Conservation (phyloP, 2,329 filamentous ascomycete species). For the Colletotrichum tanaceti region DNA sequence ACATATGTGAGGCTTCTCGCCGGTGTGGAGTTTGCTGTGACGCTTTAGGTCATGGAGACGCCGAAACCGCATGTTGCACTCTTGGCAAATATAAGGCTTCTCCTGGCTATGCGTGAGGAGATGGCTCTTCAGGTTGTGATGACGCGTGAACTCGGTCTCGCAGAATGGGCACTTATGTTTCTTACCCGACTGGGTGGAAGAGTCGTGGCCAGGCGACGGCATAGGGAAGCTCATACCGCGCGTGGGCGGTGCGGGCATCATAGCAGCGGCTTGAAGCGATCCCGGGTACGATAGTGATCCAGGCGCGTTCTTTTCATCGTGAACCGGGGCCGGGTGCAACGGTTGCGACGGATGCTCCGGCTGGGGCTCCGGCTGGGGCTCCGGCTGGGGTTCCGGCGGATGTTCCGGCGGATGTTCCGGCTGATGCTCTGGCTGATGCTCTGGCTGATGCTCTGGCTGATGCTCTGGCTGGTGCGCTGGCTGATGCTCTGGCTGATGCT, state of each 20-base stretch:
- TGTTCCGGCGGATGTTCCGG: no score
- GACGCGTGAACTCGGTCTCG: slow-evolving; percentile 94
- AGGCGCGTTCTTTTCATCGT: slow-evolving; percentile 64
- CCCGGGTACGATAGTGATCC: slow-evolving; percentile 67
- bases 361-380: slow-evolving; percentile 46
- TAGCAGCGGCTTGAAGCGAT: slow-evolving; percentile 56
- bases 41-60: slow-evolving; percentile 95
- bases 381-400: neutral
- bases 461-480: slow-evolving; percentile 63
- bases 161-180: slow-evolving; percentile 98
- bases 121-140: slow-evolving; percentile 98
- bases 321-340: slow-evolving; percentile 56
- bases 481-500: slow-evolving; percentile 46
- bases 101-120: slow-evolving; percentile 97
- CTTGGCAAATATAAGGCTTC: slow-evolving; percentile 94
- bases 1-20: slow-evolving; percentile 94
- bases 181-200: slow-evolving; percentile 72
- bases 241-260: slow-evolving; percentile 57
- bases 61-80: slow-evolving; percentile 93
- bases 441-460: slow-evolving; percentile 57
- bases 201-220: slow-evolving; percentile 57
- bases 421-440: neutral
- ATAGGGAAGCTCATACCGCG: slow-evolving; percentile 70
- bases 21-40: slow-evolving; percentile 95
- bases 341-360: slow-evolving; percentile 56